Conservation (phyloP, 805 yeast genomes). For the Ogataea naganishii region DNA sequence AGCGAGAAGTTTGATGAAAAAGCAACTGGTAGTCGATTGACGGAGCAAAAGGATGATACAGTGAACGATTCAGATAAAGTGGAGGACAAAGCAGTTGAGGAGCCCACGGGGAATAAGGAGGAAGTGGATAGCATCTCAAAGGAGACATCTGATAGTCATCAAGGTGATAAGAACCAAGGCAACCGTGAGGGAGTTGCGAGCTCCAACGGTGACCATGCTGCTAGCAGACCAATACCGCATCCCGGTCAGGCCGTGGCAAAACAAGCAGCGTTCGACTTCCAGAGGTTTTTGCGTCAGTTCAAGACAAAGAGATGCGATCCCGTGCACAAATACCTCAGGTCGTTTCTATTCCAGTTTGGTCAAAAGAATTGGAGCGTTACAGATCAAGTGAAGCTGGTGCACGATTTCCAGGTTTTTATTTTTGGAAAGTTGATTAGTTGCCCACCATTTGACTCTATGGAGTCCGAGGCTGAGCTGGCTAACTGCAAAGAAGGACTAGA, state of each 20-base stretch:
- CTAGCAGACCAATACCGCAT: background rate
- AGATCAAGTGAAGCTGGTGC: constrained; percentile 71
- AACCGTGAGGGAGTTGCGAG: too few species aligned
- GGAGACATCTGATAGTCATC: constrained; percentile 1
- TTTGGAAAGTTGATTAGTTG: constrained; percentile 48
- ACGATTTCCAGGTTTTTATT: constrained; percentile 71
- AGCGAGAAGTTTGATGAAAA: constrained; percentile 2
- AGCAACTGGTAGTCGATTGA: constrained; percentile 1
- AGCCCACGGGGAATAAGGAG: constrained; percentile 2
- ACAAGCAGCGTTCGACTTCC: constrained; percentile 65
- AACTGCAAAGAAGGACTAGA: constrained; percentile 89
- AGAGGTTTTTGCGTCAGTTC: constrained; percentile 62
- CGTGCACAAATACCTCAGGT: constrained; percentile 72
- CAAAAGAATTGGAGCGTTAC: constrained; percentile 60
- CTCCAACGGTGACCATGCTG: background rate
- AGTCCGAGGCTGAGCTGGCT: constrained; percentile 44
- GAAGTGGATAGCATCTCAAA: constrained; percentile 2
- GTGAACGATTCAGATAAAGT: constrained; percentile 2
- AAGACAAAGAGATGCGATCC: constrained; percentile 80
- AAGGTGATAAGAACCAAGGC: too few species aligned
- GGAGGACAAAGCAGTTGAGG: constrained; percentile 1
- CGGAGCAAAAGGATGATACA: constrained; percentile 3
- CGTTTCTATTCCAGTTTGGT: constrained; percentile 72
- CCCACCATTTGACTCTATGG: constrained; percentile 68
- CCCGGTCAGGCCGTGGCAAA: constrained; percentile 20